Percentiles rank a stretch among this genome's conserved stretches.
Conservation (phyloP, 768 basidiomycete genomes). For the Panellus pusillus region DNA sequence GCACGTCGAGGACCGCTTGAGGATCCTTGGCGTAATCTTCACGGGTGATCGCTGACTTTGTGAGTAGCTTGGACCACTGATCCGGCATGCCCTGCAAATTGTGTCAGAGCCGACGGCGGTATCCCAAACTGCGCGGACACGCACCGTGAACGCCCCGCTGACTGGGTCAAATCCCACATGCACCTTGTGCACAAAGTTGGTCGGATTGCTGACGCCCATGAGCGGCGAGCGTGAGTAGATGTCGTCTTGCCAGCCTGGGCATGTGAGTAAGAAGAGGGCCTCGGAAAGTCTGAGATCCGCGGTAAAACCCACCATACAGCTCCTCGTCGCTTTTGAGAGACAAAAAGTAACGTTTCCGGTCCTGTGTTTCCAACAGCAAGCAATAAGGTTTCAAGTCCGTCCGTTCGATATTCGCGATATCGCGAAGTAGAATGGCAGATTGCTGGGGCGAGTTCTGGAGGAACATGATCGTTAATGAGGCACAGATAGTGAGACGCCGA, state of each 20-base stretch:
- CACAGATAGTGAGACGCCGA: background rate
- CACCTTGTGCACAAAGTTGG: slow-evolving; percentile 98
- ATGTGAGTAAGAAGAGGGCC: background rate
- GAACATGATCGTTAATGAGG: background rate
- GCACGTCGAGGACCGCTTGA: slow-evolving; percentile 94
- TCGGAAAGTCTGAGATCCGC: background rate
- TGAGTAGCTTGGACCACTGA: slow-evolving; percentile 96
- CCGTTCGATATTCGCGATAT: slow-evolving; percentile 86
- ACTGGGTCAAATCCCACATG: slow-evolving; percentile 97
- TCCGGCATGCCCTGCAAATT: slow-evolving; percentile 83
- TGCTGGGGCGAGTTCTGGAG: slow-evolving; percentile 55
- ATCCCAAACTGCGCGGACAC: slow-evolving; percentile 30
- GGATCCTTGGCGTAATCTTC: slow-evolving; percentile 98
- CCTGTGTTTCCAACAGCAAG: slow-evolving; percentile 80
- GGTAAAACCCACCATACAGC: slow-evolving; percentile 59
- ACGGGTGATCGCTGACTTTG: slow-evolving; percentile 94
- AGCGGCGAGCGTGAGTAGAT: slow-evolving; percentile 90
- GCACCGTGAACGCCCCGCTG: slow-evolving; percentile 89
- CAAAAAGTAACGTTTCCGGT: slow-evolving; percentile 70
- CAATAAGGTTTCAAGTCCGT: slow-evolving; percentile 96
- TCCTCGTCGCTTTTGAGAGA: slow-evolving; percentile 93
- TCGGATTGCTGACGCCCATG: slow-evolving; percentile 92
- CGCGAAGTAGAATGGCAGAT: slow-evolving; percentile 62
- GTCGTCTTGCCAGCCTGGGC: slow-evolving; percentile 84
- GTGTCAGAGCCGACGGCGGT: slow-evolving; percentile 6